Evolutionary conservation across 331 rosid genomes (phyloP).

Genomic region (Acacia pycnantha): DNA sequence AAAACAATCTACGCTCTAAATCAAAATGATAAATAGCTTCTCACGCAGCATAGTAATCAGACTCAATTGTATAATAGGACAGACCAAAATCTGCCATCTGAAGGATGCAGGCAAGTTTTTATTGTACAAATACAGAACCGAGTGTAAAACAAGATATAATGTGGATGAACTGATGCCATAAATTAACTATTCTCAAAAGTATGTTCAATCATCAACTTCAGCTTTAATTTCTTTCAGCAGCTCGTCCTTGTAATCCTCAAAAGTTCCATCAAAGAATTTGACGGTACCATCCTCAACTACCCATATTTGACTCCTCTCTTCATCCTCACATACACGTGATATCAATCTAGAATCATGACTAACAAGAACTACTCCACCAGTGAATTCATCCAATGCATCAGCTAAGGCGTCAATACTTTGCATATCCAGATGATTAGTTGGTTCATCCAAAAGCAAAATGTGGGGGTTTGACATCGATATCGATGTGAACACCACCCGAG

Average conservation of each 20-base stretch:
- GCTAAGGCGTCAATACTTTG: slow-evolving; percentile 93
- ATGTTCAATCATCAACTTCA: slow-evolving; percentile 42
- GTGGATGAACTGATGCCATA: neutral
- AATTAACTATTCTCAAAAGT: neutral
- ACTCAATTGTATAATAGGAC: neutral
- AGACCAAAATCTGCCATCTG: neutral
- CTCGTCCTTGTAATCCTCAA: slow-evolving; percentile 82
- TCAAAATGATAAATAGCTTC: too few species aligned
- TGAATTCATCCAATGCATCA: slow-evolving; percentile 81
- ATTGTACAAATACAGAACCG: neutral
- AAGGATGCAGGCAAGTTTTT: neutral
- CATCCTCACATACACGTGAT: slow-evolving; percentile 77
- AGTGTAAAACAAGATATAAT: neutral
- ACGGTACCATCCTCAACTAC: slow-evolving; percentile 80
- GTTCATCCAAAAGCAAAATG: slow-evolving; percentile 81
- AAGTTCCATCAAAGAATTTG: slow-evolving; percentile 53
- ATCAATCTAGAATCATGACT: slow-evolving; percentile 90
- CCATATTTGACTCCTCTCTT: slow-evolving; percentile 86
- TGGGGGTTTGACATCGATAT: slow-evolving; percentile 89
- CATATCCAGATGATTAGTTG: slow-evolving; percentile 90
- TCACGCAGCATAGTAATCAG: neutral
- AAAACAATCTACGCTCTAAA: too few species aligned
- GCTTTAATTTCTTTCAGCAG: slow-evolving; percentile 72
- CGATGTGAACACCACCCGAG: slow-evolving; percentile 82
- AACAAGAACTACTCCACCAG: slow-evolving; percentile 86